Conservation (phyloP, 2,329 filamentous ascomycete species). For the Mariannaea sp. region DNA sequence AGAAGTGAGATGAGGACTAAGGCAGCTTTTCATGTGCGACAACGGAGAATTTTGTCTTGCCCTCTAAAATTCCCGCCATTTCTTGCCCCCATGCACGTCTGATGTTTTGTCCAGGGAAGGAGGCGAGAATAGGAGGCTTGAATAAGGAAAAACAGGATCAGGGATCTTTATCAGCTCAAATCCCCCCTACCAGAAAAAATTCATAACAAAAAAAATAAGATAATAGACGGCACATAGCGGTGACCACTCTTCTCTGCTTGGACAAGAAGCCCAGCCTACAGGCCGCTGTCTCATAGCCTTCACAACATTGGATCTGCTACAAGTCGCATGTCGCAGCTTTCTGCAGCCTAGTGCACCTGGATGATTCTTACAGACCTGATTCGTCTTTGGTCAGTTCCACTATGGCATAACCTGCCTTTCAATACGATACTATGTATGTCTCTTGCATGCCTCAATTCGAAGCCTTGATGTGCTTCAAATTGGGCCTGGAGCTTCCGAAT, state of each 20-base stretch:
- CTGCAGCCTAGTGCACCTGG: slow-evolving; percentile 9
- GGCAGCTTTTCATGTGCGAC: neutral
- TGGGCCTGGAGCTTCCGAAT: neutral
- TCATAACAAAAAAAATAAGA: no score
- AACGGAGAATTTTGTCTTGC: no score
- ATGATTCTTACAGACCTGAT: no score
- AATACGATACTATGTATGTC: neutral
- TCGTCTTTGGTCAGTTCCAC: no score
- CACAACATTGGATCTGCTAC: slow-evolving; percentile 1
- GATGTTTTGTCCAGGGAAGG: no score
- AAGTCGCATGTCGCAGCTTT: slow-evolving; percentile 12
- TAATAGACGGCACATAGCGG: slow-evolving; percentile 6
- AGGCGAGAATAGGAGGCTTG: no score
- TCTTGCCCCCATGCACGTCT: no score
- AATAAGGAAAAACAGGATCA: no score
- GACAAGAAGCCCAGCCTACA: neutral
- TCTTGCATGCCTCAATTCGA: neutral
- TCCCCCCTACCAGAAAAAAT: no score
- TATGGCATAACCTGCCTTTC: neutral
- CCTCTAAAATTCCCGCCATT: no score
- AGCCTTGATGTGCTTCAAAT: neutral
- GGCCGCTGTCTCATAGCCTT: neutral
- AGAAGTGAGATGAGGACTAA: no score
- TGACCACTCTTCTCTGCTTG: neutral
- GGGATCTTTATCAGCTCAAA: no score